Conservation (phyloP, 2,329 filamentous ascomycete genomes). For the Colletotrichum sp. region DNA sequence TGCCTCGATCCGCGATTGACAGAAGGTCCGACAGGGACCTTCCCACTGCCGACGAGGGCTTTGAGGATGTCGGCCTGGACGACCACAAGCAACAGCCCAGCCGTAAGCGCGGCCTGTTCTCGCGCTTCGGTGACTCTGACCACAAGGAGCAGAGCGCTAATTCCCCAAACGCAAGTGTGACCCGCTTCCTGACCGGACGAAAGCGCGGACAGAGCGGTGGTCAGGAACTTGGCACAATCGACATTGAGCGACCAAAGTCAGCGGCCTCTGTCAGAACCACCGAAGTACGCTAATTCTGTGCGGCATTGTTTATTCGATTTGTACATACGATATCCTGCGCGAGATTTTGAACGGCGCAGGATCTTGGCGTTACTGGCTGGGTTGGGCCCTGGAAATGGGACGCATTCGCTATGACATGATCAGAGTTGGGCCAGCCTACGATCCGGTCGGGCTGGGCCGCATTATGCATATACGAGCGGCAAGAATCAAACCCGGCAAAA, state of each 20-base stretch:
- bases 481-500: not conserved
- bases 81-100: conserved; percentile 59
- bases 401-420: conserved; percentile 18
- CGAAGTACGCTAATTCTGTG: conserved; percentile 17
- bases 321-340: not conserved
- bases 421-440: not conserved
- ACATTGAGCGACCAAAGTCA: conserved; percentile 56
- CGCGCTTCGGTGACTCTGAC: conserved; percentile 73
- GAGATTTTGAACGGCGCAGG: not conserved
- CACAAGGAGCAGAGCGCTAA: conserved; percentile 36
- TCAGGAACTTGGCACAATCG: conserved; percentile 73
- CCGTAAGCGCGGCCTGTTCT: conserved; percentile 74
- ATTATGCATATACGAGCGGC: conserved; percentile 14
- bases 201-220: conserved; percentile 76
- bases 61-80: conserved; percentile 92
- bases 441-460: not conserved
- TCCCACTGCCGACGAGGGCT: conserved; percentile 75
- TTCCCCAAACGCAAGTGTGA: conserved; percentile 40
- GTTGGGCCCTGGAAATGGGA: not conserved
- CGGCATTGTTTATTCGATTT: not conserved
- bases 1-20: conserved; percentile 65
- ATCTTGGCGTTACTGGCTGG: conserved; percentile 9
- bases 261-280: conserved; percentile 28
- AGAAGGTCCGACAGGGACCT: conserved; percentile 63
- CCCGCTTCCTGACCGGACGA: conserved; percentile 71